Conservation (phyloP, 164 flowering plant species). For the Annona cherimola region DNA sequence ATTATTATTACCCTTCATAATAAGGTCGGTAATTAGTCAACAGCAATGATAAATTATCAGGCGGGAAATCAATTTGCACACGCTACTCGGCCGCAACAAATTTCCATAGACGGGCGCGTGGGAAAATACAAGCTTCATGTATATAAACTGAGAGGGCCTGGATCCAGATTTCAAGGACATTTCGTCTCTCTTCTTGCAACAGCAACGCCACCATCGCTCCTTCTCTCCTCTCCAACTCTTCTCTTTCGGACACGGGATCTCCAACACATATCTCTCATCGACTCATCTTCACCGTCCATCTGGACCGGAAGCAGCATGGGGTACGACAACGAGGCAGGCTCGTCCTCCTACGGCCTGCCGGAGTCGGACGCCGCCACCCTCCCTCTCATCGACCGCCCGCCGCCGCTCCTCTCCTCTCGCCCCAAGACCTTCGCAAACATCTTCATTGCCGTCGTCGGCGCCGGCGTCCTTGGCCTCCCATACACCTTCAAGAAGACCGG, state of each 20-base stretch:
- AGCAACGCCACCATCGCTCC: not conserved
- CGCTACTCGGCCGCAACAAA: too few relatives aligned
- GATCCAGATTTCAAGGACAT: too few relatives aligned
- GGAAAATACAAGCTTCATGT: too few relatives aligned
- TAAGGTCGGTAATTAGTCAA: too few relatives aligned
- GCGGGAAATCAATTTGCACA: too few relatives aligned
- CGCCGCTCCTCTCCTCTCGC: constrained; percentile 41
- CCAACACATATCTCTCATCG: not conserved
- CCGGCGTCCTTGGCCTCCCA: constrained; percentile 85
- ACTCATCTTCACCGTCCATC: too few relatives aligned
- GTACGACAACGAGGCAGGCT: constrained; percentile 27
- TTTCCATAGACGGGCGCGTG: too few relatives aligned
- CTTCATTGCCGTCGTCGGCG: constrained; percentile 82
- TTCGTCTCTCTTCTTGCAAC: too few relatives aligned
- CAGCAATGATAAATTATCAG: too few relatives aligned
- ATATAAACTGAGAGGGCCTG: too few relatives aligned
- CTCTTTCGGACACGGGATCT: not conserved
- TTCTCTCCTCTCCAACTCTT: not conserved
- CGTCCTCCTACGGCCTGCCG: constrained; percentile 29
- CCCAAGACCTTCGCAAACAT: constrained; percentile 80
- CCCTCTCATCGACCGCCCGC: constrained; percentile 35
- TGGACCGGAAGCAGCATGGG: constrained; percentile 16
- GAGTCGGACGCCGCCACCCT: constrained; percentile 42
- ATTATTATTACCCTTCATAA: too few relatives aligned
- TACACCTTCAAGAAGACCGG: constrained; percentile 74